Conservation (phyloP, 23 red algal genomes). For the Gracilariopsis chorda region DNA sequence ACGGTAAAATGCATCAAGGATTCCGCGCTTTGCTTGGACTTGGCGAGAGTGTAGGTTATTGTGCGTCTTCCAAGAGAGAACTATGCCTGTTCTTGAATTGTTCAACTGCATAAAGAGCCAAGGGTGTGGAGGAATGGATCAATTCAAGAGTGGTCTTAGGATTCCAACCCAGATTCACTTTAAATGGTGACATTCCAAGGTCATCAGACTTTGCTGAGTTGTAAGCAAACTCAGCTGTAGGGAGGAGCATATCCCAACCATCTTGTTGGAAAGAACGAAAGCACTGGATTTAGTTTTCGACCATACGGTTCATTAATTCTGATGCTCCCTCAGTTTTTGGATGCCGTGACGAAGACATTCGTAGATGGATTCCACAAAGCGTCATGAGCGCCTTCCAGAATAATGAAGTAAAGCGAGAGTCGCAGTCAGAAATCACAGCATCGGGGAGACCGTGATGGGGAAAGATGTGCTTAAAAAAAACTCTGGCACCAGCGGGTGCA, state of each 20-base stretch:
- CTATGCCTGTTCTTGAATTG: neutral
- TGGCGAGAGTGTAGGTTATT: too few relatives aligned
- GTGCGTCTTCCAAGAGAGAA: neutral
- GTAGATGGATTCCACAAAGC: neutral
- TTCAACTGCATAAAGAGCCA: neutral
- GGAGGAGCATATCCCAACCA: neutral
- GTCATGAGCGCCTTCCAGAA: neutral
- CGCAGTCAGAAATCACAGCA: neutral
- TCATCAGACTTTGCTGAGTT: neutral
- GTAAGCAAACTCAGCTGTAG: neutral
- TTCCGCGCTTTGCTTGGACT: neutral
- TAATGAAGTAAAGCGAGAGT: conserved; percentile 6
- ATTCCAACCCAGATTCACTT: neutral
- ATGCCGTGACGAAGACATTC: neutral
- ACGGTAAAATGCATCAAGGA: neutral
- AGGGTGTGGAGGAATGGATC: neutral
- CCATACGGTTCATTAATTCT: conserved; percentile 17
- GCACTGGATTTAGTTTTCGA: conserved; percentile 14
- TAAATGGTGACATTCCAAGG: neutral
- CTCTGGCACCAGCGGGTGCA: neutral
- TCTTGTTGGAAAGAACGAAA: neutral
- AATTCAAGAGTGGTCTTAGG: neutral
- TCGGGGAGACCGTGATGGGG: neutral
- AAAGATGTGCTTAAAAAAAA: conserved; percentile 1
- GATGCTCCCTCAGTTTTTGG: conserved; percentile 15